phyloP scores from a whole-genome alignment of 169 alveolate species.

The Babesia bovis region DNA sequence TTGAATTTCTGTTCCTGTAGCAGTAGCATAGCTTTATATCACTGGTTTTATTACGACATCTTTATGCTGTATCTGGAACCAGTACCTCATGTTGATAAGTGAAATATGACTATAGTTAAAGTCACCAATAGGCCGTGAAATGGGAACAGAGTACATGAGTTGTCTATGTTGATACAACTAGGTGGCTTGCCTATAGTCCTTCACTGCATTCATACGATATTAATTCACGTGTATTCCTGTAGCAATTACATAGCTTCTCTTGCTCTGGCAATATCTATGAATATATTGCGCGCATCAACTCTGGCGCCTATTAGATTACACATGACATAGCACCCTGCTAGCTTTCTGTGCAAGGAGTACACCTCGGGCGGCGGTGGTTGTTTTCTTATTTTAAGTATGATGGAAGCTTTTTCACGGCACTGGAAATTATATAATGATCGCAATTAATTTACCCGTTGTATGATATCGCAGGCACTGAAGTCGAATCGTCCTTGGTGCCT shows the following conservation, averaged over 20 bases:
- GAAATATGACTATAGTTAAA: background rate
- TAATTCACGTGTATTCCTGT: too few species aligned
- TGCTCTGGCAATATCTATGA: conserved; percentile 57
- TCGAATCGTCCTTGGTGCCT: conserved; percentile 65
- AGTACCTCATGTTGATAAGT: background rate
- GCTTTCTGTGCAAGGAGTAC: conserved; percentile 88
- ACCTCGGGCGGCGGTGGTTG: conserved; percentile 92
- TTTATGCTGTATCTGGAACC: background rate
- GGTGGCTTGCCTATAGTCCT: background rate
- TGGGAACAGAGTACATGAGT: too few species aligned
- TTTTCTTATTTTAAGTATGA: conserved; percentile 78
- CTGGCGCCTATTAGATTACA: conserved; percentile 80
- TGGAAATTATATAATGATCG: conserved; percentile 6
- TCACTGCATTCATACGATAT: background rate
- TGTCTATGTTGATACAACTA: too few species aligned
- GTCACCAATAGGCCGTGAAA: too few species aligned
- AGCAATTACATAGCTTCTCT: background rate
- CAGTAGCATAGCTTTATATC: too few species aligned
- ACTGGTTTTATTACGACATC: background rate
- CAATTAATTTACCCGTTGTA: conserved; percentile 22
- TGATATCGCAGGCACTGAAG: conserved; percentile 61
- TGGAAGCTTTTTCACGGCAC: conserved; percentile 74
- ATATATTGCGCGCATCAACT: conserved; percentile 69
- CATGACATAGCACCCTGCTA: conserved; percentile 86
- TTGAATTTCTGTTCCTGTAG: too few species aligned